Evolutionary conservation across 306 rosid genomes (phyloP).

Genomic region (Fagus sylvatica): DNA sequence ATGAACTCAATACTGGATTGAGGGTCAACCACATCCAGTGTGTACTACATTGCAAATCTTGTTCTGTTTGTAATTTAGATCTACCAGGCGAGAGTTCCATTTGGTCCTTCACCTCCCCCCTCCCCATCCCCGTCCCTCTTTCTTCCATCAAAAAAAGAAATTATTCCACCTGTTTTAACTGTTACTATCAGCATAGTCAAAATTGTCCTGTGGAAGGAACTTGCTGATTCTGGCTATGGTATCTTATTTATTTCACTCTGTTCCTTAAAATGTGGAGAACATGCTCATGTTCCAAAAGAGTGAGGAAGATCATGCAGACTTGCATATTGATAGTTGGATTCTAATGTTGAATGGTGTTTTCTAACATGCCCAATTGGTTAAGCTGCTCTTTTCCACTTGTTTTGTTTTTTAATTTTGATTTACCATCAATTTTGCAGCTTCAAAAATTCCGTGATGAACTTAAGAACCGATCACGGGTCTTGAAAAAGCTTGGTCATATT

Average conservation of each 20-base stretch:
- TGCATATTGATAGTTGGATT: background rate
- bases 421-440: conserved; percentile 48
- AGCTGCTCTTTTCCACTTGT: background rate
- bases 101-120: background rate
- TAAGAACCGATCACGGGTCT: conserved; percentile 85
- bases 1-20: conserved; percentile 11
- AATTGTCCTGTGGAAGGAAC: background rate
- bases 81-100: background rate
- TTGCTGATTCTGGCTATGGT: background rate
- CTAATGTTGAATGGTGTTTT: background rate
- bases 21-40: background rate
- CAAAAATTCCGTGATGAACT: conserved; percentile 94
- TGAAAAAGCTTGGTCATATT: conserved; percentile 96
- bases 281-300: background rate
- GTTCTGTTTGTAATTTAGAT: background rate
- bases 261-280: background rate
- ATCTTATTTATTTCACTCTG: background rate
- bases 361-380: background rate
- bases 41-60: conserved; percentile 8
- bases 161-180: background rate
- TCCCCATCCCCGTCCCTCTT: too few species aligned
- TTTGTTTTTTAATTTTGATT: background rate
- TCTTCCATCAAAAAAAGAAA: background rate
- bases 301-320: background rate
- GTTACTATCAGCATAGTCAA: background rate